Conservation (phyloP, 2,329 filamentous ascomycete genomes). For the Aspergillus fischeri region DNA sequence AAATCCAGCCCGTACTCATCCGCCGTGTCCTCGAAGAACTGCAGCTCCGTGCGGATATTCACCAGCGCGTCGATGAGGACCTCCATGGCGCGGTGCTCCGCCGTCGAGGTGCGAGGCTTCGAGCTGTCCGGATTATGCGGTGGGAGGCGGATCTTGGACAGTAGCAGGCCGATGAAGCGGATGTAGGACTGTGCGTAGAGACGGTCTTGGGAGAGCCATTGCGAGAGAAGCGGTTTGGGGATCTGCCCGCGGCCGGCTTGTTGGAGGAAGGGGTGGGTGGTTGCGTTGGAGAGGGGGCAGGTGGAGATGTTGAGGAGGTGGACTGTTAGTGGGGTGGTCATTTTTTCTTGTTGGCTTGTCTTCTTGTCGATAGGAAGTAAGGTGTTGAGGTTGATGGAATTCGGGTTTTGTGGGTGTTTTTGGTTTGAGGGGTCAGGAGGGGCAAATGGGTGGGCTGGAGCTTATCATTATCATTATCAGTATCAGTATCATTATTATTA, state of each 20-base stretch:
- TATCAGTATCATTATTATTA: neutral
- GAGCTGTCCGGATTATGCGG: conserved; percentile 29
- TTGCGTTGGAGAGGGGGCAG: conserved; percentile 51
- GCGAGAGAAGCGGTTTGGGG: conserved; percentile 52
- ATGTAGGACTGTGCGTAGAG: conserved; percentile 69
- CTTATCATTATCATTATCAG: neutral
- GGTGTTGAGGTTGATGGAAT: neutral
- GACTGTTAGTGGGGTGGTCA: conserved; percentile 48
- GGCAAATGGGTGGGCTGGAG: neutral
- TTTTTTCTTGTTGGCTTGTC: conserved; percentile 16
- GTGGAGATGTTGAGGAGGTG: conserved; percentile 52
- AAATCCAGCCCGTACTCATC: conserved; percentile 56
- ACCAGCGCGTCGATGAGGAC: conserved; percentile 62
- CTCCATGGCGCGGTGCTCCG: conserved; percentile 56
- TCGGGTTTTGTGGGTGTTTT: too few relatives aligned
- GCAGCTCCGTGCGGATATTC: conserved; percentile 64
- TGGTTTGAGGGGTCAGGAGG: neutral
- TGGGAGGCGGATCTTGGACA: conserved; percentile 56
- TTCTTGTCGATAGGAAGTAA: too few relatives aligned
- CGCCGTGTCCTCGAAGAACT: conserved; percentile 64
- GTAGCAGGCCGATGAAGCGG: conserved; percentile 61
- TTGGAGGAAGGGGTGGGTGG: conserved; percentile 62
- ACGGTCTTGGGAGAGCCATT: conserved; percentile 69
- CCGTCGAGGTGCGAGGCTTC: conserved; percentile 26
- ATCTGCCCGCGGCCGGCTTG: conserved; percentile 61